phyloP scores from a whole-genome alignment of 768 basidiomycete genomes.

The Rhizopogon sp. region DNA sequence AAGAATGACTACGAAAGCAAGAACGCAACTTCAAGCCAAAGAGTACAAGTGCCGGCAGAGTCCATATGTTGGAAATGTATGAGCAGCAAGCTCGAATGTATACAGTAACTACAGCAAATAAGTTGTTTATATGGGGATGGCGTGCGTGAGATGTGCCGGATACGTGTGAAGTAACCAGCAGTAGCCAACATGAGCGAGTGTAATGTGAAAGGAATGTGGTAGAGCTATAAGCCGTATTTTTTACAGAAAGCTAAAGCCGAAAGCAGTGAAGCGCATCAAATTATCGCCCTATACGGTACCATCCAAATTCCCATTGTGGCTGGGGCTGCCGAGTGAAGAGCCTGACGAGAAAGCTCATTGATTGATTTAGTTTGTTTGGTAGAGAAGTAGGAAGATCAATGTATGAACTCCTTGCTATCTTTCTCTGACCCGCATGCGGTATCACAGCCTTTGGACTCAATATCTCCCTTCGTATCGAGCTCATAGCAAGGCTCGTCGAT shows the following conservation, averaged over 20 bases:
- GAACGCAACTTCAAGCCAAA: neutral
- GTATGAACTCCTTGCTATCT: constrained; percentile 4
- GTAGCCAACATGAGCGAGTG: neutral
- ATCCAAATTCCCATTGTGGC: neutral
- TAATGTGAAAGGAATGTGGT: neutral
- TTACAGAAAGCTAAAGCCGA: neutral
- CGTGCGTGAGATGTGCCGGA: neutral
- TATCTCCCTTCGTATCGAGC: constrained; percentile 14
- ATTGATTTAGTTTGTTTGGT: neutral
- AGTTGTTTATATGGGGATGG: neutral
- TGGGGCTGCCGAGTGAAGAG: neutral
- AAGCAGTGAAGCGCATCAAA: neutral
- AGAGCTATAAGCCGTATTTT: neutral
- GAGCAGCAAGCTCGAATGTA: neutral
- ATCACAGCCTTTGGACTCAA: constrained; percentile 13
- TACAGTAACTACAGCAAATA: neutral
- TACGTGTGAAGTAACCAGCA: neutral
- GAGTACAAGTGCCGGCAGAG: neutral
- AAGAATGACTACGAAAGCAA: neutral
- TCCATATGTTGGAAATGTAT: neutral
- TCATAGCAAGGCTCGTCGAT: constrained; percentile 19
- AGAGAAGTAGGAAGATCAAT: neutral
- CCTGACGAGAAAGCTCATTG: neutral
- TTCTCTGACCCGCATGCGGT: constrained; percentile 9
- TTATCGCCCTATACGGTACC: neutral